Percentiles rank a stretch among this genome's conserved stretches.
These are phyloP conservation scores for Fragaria ananassa DNA, from an alignment of 306 rosid species.

Conservation along the genomic window DNA sequence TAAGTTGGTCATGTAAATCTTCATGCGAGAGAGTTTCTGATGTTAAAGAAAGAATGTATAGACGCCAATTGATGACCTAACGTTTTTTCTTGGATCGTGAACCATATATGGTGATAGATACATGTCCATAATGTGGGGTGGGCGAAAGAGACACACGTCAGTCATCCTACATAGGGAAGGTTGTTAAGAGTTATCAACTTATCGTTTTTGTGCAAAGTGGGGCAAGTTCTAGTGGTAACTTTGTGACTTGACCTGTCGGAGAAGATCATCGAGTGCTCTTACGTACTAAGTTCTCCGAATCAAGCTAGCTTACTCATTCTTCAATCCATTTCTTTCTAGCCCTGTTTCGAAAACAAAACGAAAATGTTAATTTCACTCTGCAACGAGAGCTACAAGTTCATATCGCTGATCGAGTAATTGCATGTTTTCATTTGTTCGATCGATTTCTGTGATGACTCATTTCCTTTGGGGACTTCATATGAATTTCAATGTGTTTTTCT, in stretches of 20 bases:
- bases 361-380: too few relatives aligned
- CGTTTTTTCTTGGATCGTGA: background rate
- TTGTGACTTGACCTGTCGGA: conserved; percentile 46
- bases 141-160: conserved; percentile 29
- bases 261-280: background rate
- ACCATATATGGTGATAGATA: background rate
- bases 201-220: conserved; percentile 22
- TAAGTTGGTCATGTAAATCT: too few relatives aligned
- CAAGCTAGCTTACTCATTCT: background rate
- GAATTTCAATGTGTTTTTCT: too few relatives aligned
- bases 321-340: too few relatives aligned
- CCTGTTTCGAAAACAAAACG: too few relatives aligned
- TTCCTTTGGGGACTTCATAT: too few relatives aligned
- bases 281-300: background rate
- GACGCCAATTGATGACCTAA: conserved; percentile 8
- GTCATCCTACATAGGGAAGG: conserved; percentile 25
- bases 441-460: too few relatives aligned
- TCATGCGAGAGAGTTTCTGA: too few relatives aligned
- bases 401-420: too few relatives aligned
- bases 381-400: too few relatives aligned
- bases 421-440: too few relatives aligned
- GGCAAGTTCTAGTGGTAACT: conserved; percentile 47
- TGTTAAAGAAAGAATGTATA: too few relatives aligned
- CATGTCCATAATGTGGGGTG: conserved; percentile 21
- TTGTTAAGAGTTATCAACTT: conserved; percentile 10